phyloP scores from a whole-genome alignment of 331 rosid species.

The Malus hybrid region DNA sequence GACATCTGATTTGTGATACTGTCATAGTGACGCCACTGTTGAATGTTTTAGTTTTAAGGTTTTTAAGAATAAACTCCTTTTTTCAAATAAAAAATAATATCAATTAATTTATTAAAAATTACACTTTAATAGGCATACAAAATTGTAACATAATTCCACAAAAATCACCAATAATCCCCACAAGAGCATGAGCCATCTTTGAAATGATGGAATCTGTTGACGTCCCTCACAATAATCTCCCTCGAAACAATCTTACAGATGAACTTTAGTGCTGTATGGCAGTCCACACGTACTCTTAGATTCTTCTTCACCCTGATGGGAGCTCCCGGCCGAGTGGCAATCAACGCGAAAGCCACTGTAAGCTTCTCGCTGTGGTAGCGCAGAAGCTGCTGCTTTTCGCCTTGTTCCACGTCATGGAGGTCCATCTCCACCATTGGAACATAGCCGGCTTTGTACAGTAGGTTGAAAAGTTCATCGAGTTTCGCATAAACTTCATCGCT shows the following conservation, averaged over 20 bases:
- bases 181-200: constrained; percentile 83
- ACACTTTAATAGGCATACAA: neutral
- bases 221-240: constrained; percentile 75
- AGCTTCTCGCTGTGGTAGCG: constrained; percentile 82
- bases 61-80: neutral
- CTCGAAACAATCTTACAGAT: constrained; percentile 49
- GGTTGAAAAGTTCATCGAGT: constrained; percentile 48
- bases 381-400: constrained; percentile 59
- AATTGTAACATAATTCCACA: neutral
- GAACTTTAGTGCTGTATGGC: constrained; percentile 69
- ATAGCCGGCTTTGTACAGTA: constrained; percentile 61
- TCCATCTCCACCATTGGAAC: constrained; percentile 65
- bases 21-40: accelerated
- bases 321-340: constrained; percentile 62
- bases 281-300: constrained; percentile 68
- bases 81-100: neutral
- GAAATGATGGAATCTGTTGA: constrained; percentile 83
- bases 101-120: neutral
- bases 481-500: constrained; percentile 62
- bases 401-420: constrained; percentile 63
- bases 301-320: constrained; percentile 86
- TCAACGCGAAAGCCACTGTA: constrained; percentile 75
- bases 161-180: constrained; percentile 74
- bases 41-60: neutral
- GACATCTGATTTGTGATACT: too few species aligned